Base-by-base conservation (phyloP, 768 basidiomycete genomes). In the Hirschioporus abietinus region DNA sequence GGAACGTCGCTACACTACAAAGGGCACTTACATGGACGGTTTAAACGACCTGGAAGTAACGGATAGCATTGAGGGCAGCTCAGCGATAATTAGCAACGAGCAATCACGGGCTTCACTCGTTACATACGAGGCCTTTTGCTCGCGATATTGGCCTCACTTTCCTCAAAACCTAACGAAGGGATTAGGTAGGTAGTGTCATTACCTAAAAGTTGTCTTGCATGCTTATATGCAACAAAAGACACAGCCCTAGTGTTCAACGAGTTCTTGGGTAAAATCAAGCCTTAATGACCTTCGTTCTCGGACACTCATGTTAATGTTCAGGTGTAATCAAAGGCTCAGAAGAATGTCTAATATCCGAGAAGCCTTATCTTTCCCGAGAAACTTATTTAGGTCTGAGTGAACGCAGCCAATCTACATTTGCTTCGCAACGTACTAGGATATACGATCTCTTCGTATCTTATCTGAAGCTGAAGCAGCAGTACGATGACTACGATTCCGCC, bases 291-390 rank as follows among this genome's bases (percentile, higher is more conserved):
- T 64, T 8, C 30, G 17, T 60, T 58, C 18, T 23, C 17, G 58
- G 30, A 59, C 34, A 67, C 58, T 24, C 26, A 65, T 24, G 20
- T 20, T 30, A 67, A 17, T 63, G 62, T 23, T 73, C 57, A 75
- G 89, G 89, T 35, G 83, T 88, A 7, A 86, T 92, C 68, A 83
- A 85, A 70, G 90, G 90, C n/a, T 89, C 89, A 0, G 88, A 90
- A 71, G 75, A 76, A 61, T 77, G 88, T 0, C 65, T 86, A 8
- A 65, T 65, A 0, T 75, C 70, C 64, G 72, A 71, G 1, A 69
- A 72, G 1, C 75, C 82, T 1, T 80, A 76, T 72, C 76, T 91
- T 3, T 79, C 83, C 63, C 73, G 74, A 36, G 67, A 72, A 0
- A 70, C 77, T 0, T 91, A 91, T 70, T 71, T 77, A 52, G 70